phyloP scores from a whole-genome alignment of 345 rosid genomes.

The Syzygium grande region DNA sequence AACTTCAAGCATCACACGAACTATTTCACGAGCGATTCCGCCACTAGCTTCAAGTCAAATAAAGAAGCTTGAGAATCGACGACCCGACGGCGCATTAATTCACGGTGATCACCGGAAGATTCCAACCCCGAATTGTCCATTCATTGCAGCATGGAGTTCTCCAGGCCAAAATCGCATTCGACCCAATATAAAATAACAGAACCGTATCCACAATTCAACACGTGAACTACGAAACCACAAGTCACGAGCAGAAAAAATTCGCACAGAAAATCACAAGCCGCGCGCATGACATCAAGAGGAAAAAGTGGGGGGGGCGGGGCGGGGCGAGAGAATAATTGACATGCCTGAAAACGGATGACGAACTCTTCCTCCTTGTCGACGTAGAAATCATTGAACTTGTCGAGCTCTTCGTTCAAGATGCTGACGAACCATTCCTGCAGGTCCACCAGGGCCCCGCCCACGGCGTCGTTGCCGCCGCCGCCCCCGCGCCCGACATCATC shows the following conservation, averaged over 20 bases:
- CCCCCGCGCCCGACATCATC: slow-evolving; percentile 7
- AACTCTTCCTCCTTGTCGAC: slow-evolving; percentile 90
- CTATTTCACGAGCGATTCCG: neutral
- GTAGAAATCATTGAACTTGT: slow-evolving; percentile 82
- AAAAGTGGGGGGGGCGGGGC: too few relatives aligned
- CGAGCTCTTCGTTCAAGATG: slow-evolving; percentile 83
- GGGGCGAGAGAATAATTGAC: too few relatives aligned
- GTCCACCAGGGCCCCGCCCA: slow-evolving; percentile 15
- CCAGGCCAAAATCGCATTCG: neutral
- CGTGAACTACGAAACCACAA: neutral
- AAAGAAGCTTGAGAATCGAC: neutral
- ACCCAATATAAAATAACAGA: neutral
- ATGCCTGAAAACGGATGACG: slow-evolving; percentile 77
- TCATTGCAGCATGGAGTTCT: neutral
- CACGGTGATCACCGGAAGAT: neutral
- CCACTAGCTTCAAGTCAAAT: neutral
- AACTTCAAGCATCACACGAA: neutral
- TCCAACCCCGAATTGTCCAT: neutral
- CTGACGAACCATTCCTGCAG: slow-evolving; percentile 63
- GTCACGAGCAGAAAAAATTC: neutral
- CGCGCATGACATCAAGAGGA: neutral
- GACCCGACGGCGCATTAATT: neutral
- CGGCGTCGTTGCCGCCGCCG: neutral
- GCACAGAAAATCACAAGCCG: neutral
- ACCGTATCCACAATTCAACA: neutral